Evolutionary conservation across 129 eudicot genomes (phyloP).

Genomic region (Pseudognaphalium luteoalbum): DNA sequence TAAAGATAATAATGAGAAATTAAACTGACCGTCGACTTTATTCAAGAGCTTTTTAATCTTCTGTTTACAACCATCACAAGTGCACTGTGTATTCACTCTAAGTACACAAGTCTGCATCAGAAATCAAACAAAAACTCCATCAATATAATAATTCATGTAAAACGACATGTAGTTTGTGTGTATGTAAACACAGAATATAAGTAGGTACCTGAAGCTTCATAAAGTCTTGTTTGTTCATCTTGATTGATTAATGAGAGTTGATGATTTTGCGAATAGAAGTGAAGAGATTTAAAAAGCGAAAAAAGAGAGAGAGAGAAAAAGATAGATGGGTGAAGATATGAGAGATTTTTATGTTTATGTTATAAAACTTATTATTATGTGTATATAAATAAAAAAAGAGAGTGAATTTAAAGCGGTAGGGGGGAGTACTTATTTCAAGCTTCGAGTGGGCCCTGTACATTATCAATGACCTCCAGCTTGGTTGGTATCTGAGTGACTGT

Average conservation of each 20-base stretch:
- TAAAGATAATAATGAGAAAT: neutral
- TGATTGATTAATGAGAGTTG: conserved; percentile 17
- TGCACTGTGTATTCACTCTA: conserved; percentile 66
- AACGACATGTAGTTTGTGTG: neutral
- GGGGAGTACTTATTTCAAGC: conserved; percentile 31
- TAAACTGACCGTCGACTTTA: conserved; percentile 74
- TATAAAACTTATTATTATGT: neutral
- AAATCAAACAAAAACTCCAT: neutral
- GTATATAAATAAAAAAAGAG: neutral
- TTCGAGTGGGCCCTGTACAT: conserved; percentile 22
- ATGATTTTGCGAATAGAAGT: neutral
- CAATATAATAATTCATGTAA: neutral
- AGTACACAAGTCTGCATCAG: conserved; percentile 69
- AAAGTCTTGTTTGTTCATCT: conserved; percentile 62
- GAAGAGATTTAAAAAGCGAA: neutral
- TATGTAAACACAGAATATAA: neutral
- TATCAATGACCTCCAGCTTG: conserved; percentile 31
- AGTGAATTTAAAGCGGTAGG: conserved; percentile 39
- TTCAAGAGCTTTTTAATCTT: conserved; percentile 62
- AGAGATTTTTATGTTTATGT: neutral
- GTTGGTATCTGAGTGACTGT: conserved; percentile 9
- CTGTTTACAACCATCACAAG: conserved; percentile 85
- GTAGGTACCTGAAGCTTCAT: conserved; percentile 75
- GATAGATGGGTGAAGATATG: neutral
- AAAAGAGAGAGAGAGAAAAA: conserved; percentile 4